A percentile compares a stretch with the other conserved stretches of the same genome.
phyloP scores from a whole-genome alignment of 768 basidiomycete genomes.

The Imleria badia region DNA sequence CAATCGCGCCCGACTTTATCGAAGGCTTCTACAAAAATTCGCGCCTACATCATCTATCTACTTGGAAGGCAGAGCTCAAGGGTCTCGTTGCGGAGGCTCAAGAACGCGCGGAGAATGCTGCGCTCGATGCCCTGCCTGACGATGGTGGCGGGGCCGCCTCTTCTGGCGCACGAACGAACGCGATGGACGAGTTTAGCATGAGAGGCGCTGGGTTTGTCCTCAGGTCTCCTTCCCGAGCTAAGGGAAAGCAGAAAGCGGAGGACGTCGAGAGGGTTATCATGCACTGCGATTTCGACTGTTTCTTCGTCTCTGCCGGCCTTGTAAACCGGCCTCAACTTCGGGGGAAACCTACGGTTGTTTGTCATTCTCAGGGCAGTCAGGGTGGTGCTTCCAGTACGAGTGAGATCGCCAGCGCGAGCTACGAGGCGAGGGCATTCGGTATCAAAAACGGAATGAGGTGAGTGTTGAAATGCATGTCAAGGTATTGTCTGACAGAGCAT shows the following conservation, averaged over 20 bases:
- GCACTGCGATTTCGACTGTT: conserved; percentile 96
- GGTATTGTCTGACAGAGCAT: not conserved
- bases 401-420: conserved; percentile 93
- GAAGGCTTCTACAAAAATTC: conserved; percentile 83
- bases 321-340: conserved; percentile 75
- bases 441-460: conserved; percentile 96
- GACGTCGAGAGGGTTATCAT: conserved; percentile 67
- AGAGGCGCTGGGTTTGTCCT: conserved; percentile 48
- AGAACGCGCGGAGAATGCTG: conserved; percentile 55
- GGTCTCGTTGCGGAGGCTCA: conserved; percentile 78
- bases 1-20: conserved; percentile 82
- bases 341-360: conserved; percentile 91
- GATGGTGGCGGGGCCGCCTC: not conserved
- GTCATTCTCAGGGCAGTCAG: conserved; percentile 82
- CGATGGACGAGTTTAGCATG: conserved; percentile 46
- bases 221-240: conserved; percentile 47
- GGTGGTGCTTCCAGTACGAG: conserved; percentile 81
- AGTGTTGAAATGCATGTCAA: conserved; percentile 13
- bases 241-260: conserved; percentile 52
- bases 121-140: conserved; percentile 6
- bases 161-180: not conserved
- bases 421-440: conserved; percentile 87
- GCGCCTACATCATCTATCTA: conserved; percentile 88
- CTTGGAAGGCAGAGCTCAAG: conserved; percentile 90
- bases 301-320: conserved; percentile 93